Percentiles rank a stretch among this genome's conserved stretches.
Conservation (phyloP, 768 basidiomycete genomes). For the Trametes maxima region DNA sequence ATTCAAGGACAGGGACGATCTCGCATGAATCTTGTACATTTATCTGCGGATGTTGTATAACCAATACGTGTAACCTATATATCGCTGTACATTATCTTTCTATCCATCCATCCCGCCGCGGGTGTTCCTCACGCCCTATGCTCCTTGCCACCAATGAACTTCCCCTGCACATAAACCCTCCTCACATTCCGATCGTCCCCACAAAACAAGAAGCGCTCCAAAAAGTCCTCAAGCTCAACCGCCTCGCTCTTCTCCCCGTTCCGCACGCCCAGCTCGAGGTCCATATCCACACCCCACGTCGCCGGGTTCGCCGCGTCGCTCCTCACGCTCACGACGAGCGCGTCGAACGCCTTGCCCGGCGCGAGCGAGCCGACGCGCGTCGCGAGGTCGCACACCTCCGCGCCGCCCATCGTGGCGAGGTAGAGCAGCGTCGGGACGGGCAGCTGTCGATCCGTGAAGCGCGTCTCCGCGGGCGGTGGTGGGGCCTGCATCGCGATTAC, state of each 20-base stretch:
- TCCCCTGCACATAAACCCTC: conserved; percentile 83
- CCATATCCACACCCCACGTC: conserved; percentile 53
- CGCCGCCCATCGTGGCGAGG: conserved; percentile 92
- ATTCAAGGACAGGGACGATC: conserved; percentile 36
- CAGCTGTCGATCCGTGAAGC: conserved; percentile 64
- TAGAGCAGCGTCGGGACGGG: conserved; percentile 77
- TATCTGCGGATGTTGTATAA: conserved; percentile 1
- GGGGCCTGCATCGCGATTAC: conserved; percentile 54
- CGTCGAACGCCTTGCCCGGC: conserved; percentile 88
- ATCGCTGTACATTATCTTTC: not conserved
- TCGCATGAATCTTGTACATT: conserved; percentile 12
- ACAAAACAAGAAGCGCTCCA: conserved; percentile 86
- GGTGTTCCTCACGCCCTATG: conserved; percentile 15
- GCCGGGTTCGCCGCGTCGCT: conserved; percentile 55
- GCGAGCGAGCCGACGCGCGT: conserved; percentile 74
- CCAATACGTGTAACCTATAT: conserved; percentile 2
- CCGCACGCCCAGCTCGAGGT: conserved; percentile 36
- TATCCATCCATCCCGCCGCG: too few species aligned
- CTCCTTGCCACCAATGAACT: conserved; percentile 69
- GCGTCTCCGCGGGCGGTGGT: not conserved
- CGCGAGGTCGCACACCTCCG: conserved; percentile 74
- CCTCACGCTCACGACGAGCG: conserved; percentile 68
- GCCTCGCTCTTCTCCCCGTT: conserved; percentile 33
- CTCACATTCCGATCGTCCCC: conserved; percentile 86
- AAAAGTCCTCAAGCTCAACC: conserved; percentile 51